Base-by-base conservation (phyloP, 176 grass and related monocot species). In the Canna indica region DNA sequence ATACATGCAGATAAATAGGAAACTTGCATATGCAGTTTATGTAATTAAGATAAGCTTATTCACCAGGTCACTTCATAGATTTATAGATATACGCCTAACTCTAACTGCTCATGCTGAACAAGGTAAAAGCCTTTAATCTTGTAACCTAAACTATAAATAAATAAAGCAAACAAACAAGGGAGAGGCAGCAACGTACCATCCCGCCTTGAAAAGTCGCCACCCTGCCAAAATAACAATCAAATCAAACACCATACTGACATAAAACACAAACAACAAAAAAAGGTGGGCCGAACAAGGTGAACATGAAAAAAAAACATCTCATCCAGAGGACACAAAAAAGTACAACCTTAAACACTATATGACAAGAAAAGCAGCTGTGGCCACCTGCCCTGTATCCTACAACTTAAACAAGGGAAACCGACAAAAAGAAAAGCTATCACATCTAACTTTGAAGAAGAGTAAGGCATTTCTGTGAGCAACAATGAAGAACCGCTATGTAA, bases 141-240 rank as follows among this genome's bases (percentile, higher is more conserved):
- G 28, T 9, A 30, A 61, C 26, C 8, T n/a, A 65, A 65, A 20
- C 34, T n/a, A 65, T 7, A 33, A 24, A n/a, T 18, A 36, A 65
- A 12, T 65, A 65, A 36, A 38, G 18, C 25, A 65, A 65, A 65
- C 1, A 18, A 38, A 17, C 26, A 75, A 36, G 12, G 9, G 20
- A 52, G 26, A 27, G 22, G 17, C 60, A 46, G 67, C 11, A 72
- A 77, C 84, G 78, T 84, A 99, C 94, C 94, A 68, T 90, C 83
- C 73, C 88, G 67, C 76, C 87, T 99, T 63, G 86, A 87, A 57
- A 93, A 82, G 67, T 88, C 94, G 27, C 94, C 94, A 50, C 94
- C 95, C 95, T 99, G 86, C 68, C 77, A 80, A 86, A 79, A 67
- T 58, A 41, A 77, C 0, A 73, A 80, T 12, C 50, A 24, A 57